Percentiles rank a stretch among this genome's conserved stretches.
These are phyloP conservation scores for Dictyostelium purpureum DNA, from an alignment of 78 protist species.

Conservation along the genomic window DNA sequence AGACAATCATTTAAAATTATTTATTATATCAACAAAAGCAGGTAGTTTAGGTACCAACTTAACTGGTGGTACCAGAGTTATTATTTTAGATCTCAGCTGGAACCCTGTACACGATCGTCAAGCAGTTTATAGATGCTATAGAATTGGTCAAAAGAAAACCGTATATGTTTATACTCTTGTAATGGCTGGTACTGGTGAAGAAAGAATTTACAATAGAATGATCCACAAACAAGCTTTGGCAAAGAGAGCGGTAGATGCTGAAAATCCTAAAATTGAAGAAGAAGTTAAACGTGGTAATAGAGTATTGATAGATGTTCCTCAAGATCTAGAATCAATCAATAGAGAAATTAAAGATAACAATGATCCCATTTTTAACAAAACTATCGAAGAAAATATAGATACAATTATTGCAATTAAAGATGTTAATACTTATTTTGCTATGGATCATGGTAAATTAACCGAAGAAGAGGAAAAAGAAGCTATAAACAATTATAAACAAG, in stretches of 20 bases:
- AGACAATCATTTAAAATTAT: background rate
- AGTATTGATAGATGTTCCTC: background rate
- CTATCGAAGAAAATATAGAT: background rate
- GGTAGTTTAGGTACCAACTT: slow-evolving; percentile 97
- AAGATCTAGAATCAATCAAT: background rate
- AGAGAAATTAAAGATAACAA: background rate
- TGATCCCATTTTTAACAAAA: slow-evolving; percentile 1
- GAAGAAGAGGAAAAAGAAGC: slow-evolving; percentile 43
- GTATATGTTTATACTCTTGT: slow-evolving; percentile 91
- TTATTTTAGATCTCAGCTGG: slow-evolving; percentile 93
- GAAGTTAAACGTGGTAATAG: background rate
- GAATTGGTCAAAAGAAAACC: slow-evolving; percentile 93
- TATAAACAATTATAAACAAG: slow-evolving; percentile 10
- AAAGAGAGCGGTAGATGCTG: slow-evolving; percentile 44
- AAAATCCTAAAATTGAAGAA: slow-evolving; percentile 17
- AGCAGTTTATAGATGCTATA: slow-evolving; percentile 96
- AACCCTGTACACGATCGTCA: slow-evolving; percentile 90
- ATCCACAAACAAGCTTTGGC: slow-evolving; percentile 93
- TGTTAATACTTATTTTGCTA: background rate
- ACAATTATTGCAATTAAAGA: slow-evolving; percentile 1
- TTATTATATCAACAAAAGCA: slow-evolving; percentile 70
- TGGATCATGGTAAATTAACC: slow-evolving; percentile 47
- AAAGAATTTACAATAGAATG: slow-evolving; percentile 92
- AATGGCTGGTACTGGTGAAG: slow-evolving; percentile 93
- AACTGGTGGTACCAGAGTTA: slow-evolving; percentile 95